Conservation (phyloP, 2,329 filamentous ascomycete genomes). For the Xylariaceae sp. region DNA sequence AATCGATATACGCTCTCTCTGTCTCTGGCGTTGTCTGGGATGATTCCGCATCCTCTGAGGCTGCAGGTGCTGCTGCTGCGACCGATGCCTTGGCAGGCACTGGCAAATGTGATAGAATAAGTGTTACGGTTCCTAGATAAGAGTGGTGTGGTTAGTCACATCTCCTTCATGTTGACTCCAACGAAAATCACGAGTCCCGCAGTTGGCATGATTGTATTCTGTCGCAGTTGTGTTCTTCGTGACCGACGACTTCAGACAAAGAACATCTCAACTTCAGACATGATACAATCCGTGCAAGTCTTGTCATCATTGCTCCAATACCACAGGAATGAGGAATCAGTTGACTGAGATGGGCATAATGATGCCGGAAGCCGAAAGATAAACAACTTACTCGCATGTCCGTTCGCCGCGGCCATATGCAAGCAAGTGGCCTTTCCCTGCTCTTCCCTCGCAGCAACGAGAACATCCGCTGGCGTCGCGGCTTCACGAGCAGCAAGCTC, state of each 20-base stretch:
- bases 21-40: slow-evolving; percentile 36
- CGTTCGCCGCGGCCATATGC: slow-evolving; percentile 92
- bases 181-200: no score
- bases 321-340: no score
- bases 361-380: background rate
- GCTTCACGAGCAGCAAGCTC: slow-evolving; percentile 58
- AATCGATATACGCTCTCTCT: slow-evolving; percentile 51
- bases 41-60: slow-evolving; percentile 28
- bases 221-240: no score
- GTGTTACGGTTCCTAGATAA: slow-evolving; percentile 39
- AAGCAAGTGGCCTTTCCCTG: slow-evolving; percentile 72
- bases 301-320: no score
- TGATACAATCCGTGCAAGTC: no score
- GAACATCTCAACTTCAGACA: no score
- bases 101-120: slow-evolving; percentile 21
- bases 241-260: no score
- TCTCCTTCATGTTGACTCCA: background rate
- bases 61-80: background rate
- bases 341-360: no score
- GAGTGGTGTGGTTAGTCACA: slow-evolving; percentile 8
- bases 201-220: background rate
- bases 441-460: slow-evolving; percentile 69
- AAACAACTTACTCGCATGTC: slow-evolving; percentile 61
- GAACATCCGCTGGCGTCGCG: slow-evolving; percentile 55
- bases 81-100: slow-evolving; percentile 14